phyloP scores from a whole-genome alignment of 176 grass and related monocot genomes.

The Oryza longistaminata region DNA sequence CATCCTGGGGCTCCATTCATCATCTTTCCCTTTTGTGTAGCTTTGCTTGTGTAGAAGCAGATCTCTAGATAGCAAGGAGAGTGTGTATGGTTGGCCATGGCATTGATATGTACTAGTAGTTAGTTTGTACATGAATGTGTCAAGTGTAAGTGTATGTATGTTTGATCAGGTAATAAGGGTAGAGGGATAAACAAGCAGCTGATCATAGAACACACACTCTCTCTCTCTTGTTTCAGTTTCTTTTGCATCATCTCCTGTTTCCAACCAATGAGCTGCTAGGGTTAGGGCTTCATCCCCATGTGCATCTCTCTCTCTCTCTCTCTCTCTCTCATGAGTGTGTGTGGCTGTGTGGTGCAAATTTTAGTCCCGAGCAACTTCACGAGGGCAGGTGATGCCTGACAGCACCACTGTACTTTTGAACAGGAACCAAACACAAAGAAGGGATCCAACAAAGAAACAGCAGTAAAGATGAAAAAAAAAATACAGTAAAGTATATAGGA shows the following conservation, averaged over 20 bases:
- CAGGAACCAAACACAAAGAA: conserved; percentile 9
- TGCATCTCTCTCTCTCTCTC: neutral
- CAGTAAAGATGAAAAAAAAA: neutral
- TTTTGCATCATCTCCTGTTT: conserved; percentile 44
- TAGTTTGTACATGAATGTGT: conserved; percentile 7
- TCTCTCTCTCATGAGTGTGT: neutral
- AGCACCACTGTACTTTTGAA: conserved; percentile 44
- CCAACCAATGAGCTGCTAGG: conserved; percentile 23
- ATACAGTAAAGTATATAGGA: neutral
- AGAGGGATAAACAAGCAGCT: neutral
- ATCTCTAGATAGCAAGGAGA: conserved; percentile 1
- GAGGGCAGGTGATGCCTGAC: conserved; percentile 37
- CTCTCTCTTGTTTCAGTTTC: conserved; percentile 23
- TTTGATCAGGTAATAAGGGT: conserved; percentile 28
- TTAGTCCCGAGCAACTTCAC: neutral
- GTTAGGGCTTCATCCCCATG: conserved; percentile 44
- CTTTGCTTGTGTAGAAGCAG: conserved; percentile 61
- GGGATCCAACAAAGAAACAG: neutral
- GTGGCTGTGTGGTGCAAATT: neutral
- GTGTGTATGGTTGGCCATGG: neutral
- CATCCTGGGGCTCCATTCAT: conserved; percentile 39
- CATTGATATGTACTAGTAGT: conserved; percentile 11
- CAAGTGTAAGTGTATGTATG: conserved; percentile 26
- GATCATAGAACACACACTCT: neutral
- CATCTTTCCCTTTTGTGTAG: conserved; percentile 37